Evolutionary conservation across 2,329 filamentous ascomycete species (phyloP), one percentile per base, ranked within the genome.

Genomic region (Hypomyces perniciosus): DNA sequence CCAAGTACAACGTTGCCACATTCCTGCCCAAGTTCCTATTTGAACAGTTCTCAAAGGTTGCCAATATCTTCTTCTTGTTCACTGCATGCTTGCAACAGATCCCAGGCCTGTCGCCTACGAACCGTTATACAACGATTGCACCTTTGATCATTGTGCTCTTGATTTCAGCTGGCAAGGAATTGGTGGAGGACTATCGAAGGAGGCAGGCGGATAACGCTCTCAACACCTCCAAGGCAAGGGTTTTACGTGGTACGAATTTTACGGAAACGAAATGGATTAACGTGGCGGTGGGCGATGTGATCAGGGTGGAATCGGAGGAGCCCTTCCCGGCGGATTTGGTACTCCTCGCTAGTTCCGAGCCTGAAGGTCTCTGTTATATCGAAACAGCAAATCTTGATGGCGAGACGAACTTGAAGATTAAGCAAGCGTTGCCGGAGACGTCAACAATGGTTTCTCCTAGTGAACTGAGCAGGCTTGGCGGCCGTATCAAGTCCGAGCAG

Each of bases 41-140:
- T 68, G 93, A 99, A 69, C 93, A 99, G 68, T 99, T 99, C 72
- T 96, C 91, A 55, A 99, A 96, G 76, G 96, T 96, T 70, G 93
- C 93, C 75, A 99, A 99, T 72, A 72, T 99, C 64, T 99, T 99
- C 77, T 99, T 99, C 86, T 81, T 99, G 67, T 97, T 99, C 70
- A 99, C 93, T 35, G 91, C 93, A 12, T 85, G 83, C 38, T 74
- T 99, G 42, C 93, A 99, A 73, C 93, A 99, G 68, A 96, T 99
- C 55, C 93, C 93, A 26, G 85, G 87, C 58, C 85, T 99, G 55
- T 96, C 91, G 33, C 93, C 95, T 6, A 99, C 93, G 8, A 97
- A 96, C 72, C 81, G 79, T 69, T 99, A 91, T 66, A 99, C 93
- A 5, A 99, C 95, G 35, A 96, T 99, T 65, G 92, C 88, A 5